Percentiles rank a stretch among this genome's conserved stretches.
Evolutionary conservation across 2,329 filamentous ascomycete species (phyloP).

Genomic region (Ophidiomyces ophidiicola): DNA sequence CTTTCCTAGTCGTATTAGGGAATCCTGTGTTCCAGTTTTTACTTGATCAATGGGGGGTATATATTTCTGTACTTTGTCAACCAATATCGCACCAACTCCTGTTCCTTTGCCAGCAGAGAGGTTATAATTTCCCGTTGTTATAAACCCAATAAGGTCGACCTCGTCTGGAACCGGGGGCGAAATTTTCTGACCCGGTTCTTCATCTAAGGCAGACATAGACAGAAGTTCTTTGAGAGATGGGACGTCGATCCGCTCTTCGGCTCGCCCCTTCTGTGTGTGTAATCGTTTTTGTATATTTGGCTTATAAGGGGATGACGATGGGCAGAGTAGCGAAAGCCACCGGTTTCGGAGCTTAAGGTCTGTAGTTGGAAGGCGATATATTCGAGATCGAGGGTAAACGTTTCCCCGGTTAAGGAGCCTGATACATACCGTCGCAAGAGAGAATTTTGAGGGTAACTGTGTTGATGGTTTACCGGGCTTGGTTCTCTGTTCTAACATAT

Average conservation of each 20-base stretch:
- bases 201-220: no score
- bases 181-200: slow-evolving; percentile 16
- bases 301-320: background rate
- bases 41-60: slow-evolving; percentile 1
- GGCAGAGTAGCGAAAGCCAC: slow-evolving; percentile 47
- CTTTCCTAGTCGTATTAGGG: slow-evolving; percentile 10
- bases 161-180: slow-evolving; percentile 52
- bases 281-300: slow-evolving; percentile 16
- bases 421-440: slow-evolving; percentile 52
- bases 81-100: slow-evolving; percentile 59
- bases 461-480: slow-evolving; percentile 13
- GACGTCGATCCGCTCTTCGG: no score
- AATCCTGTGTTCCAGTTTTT: background rate
- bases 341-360: slow-evolving; percentile 46
- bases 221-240: no score
- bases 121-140: slow-evolving; percentile 76
- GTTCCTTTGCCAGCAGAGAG: slow-evolving; percentile 62
- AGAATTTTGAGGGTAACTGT: slow-evolving; percentile 17
- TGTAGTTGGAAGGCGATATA: slow-evolving; percentile 67
- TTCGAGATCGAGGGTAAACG: slow-evolving; percentile 58
- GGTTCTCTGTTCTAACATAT: slow-evolving; percentile 24
- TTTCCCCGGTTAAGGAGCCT: slow-evolving; percentile 58
- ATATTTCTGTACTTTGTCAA: slow-evolving; percentile 41
- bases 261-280: slow-evolving; percentile 15
- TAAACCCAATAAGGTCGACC: slow-evolving; percentile 73